Percentiles rank a stretch among this genome's conserved stretches.
Evolutionary conservation across 1,284 basidiomycete species (phyloP).

Genomic region (Malassezia vespertilionis): DNA sequence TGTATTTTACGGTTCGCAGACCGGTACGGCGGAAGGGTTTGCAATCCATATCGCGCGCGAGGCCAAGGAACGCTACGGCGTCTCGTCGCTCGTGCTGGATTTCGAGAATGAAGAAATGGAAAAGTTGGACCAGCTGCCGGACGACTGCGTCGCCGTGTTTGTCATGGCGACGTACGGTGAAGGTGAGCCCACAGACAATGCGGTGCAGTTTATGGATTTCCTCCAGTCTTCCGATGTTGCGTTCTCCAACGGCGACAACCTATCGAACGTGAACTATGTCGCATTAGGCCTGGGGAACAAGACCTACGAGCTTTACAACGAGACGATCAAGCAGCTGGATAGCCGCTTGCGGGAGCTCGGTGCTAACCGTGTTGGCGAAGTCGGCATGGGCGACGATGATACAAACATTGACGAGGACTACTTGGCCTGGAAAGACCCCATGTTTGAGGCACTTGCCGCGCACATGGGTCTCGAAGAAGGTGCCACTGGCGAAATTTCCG

Average conservation of each 20-base stretch:
- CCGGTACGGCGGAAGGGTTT: slow-evolving; percentile 46
- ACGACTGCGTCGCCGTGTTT: slow-evolving; percentile 76
- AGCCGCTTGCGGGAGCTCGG: slow-evolving; percentile 65
- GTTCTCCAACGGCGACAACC: slow-evolving; percentile 66
- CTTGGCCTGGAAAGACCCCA: slow-evolving; percentile 95
- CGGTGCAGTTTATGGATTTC: slow-evolving; percentile 87
- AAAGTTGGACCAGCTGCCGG: slow-evolving; percentile 79
- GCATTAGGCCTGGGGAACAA: slow-evolving; percentile 88
- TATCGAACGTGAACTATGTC: slow-evolving; percentile 85
- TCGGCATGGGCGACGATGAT: slow-evolving; percentile 95
- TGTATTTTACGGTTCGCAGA: slow-evolving; percentile 46
- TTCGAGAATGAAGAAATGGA: slow-evolving; percentile 70
- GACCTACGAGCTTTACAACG: slow-evolving; percentile 72
- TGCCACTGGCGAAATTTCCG: slow-evolving; percentile 83
- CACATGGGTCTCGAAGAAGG: slow-evolving; percentile 85
- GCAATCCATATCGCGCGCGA: slow-evolving; percentile 45
- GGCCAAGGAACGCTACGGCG: slow-evolving; percentile 45
- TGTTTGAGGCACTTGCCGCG: slow-evolving; percentile 79
- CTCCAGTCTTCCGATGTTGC: slow-evolving; percentile 72
- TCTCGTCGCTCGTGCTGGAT: slow-evolving; percentile 42
- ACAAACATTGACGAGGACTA: slow-evolving; percentile 99
- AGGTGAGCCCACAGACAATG: slow-evolving; percentile 96
- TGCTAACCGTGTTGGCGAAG: slow-evolving; percentile 72
- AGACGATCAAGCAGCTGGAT: slow-evolving; percentile 73
- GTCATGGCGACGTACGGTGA: slow-evolving; percentile 97